Evolutionary conservation across 345 rosid genomes (phyloP), one percentile per base, ranked within the genome.

Genomic region (Toxicodendron radicans): DNA sequence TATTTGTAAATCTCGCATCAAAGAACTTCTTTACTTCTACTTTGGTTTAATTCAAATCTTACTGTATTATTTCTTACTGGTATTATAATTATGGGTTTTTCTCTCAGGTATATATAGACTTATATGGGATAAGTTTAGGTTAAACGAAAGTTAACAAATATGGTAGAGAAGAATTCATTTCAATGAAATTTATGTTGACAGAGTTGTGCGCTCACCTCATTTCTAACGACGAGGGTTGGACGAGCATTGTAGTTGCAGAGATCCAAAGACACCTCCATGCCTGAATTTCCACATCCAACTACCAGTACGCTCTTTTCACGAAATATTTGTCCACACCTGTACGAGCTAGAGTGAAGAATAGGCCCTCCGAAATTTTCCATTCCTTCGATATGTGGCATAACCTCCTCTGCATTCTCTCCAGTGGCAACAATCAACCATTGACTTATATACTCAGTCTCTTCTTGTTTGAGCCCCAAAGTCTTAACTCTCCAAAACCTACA

Each of bases 281-380:
- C 98, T 0, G 98, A 94, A 79, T 94, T 94, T 18, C 97, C 98
- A 83, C 97, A 94, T 2, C 98, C 98, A 48, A 94, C 91, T 1
- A 92, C 98, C 80, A 94, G 82, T 49, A 92, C 93, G 16, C 51
- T 82, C 79, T 85, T 86, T 41, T 78, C 86, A 12, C 73, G 48
- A 58, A 90, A 88, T 71, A 75, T 9, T 27, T 87, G 86, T 0
- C 97, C 97, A 7, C 82, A 84, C 77, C 78, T 90, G 54, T 94
- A 90, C 0, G 78, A 62, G 67, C 92, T 86, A 0, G 97, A 83
- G 72, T 92, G 98, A 24, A 89, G 11, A 27, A 89, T 62, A 7
- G 79, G 79, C 10, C 97, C 98, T 8, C 38, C 21, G 66, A 94
- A 94, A 66, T 60, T 73, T 1, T 27, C 75, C 80, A 86, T 81